Base-by-base conservation (phyloP, 495 filamentous ascomycete species). In the Patellaria atrata region DNA sequence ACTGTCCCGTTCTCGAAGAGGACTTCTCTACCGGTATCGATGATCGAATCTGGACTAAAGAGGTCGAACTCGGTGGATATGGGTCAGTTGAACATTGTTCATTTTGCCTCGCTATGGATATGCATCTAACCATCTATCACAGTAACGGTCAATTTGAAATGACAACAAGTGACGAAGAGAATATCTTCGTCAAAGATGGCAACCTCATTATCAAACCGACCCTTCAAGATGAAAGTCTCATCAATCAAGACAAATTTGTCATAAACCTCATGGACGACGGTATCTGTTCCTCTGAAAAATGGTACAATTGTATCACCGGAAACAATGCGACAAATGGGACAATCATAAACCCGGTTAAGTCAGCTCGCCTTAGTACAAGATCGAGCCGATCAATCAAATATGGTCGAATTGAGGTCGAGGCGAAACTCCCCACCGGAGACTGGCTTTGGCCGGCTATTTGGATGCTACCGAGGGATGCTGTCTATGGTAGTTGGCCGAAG, bases 401-500 rank as follows among this genome's bases (percentile, higher is more conserved):
- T 51, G 82, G 82, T 32, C 75, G 80, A 26, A 65, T 91, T 32
- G 79, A 91, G 52, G 82, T 91, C 5, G 70, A 61, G 3, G 82
- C 82, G 16, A 75, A 73, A 46, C 52, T 87, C 12, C 79, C 82
- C 1, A 55, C 57, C 6, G 82, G 82, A 19, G 80, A 86, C 51
- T 91, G 82, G 82, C 63, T 91, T 16, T 91, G 82, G 82, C 82
- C 82, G 15, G 83, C 81, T 24, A 87, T 91, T 47, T 89, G 82
- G 79, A 82, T 91, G 81, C 65, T 91, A 66, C 82, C 82, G 5
- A 70, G 73, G 21, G 60, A 78, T 20, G 58, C 68, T 22, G 72
- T 61, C 3, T 91, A 86, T 53, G 82, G 82, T 2, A 45, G 64
- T 7, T 91, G 82, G 82, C 82, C 82, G 0, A 54, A 55, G 18